A percentile compares a stretch with the other conserved stretches of the same genome.
These are phyloP conservation scores for Suzukiozyma palmioleophila DNA, from an alignment of 1,139 yeast species.

Conservation along the genomic window DNA sequence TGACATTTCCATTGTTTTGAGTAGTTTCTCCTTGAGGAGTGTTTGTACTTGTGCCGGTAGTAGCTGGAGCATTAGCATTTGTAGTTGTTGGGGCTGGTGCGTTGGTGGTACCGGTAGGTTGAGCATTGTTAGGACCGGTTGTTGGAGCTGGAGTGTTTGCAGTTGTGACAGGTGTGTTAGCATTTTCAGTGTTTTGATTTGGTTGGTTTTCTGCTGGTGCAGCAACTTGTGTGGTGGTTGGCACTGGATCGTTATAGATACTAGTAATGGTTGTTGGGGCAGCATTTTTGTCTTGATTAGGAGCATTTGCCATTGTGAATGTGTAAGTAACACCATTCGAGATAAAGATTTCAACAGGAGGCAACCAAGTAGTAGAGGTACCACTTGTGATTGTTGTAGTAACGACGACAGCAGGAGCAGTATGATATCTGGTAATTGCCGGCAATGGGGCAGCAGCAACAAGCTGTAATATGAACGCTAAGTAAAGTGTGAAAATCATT, in stretches of 20 bases:
- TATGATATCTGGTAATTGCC: conserved; percentile 54
- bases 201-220: conserved; percentile 8
- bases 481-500: conserved; percentile 11
- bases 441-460: conserved; percentile 33
- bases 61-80: conserved; percentile 7
- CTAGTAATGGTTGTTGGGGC: conserved; percentile 31
- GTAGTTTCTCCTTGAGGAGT: not conserved
- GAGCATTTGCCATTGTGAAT: conserved; percentile 41
- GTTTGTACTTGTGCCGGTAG: conserved; percentile 4
- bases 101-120: conserved; percentile 9
- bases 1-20: not conserved
- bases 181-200: conserved; percentile 17
- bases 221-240: conserved; percentile 11
- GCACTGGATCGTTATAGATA: conserved; percentile 14
- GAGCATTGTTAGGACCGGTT: conserved; percentile 8
- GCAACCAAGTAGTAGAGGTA: conserved; percentile 56
- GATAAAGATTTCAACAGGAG: conserved; percentile 64
- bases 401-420: conserved; percentile 57
- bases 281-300: conserved; percentile 20
- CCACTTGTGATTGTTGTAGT: conserved; percentile 54
- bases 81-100: conserved; percentile 5
- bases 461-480: conserved; percentile 17
- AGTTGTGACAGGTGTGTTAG: conserved; percentile 14
- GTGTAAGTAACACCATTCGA: conserved; percentile 62
- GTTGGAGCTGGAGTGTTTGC: conserved; percentile 9